Evolutionary conservation across 495 filamentous ascomycete species (phyloP), one percentile per base, ranked within the genome.

Genomic region (Xylaria nigripes): DNA sequence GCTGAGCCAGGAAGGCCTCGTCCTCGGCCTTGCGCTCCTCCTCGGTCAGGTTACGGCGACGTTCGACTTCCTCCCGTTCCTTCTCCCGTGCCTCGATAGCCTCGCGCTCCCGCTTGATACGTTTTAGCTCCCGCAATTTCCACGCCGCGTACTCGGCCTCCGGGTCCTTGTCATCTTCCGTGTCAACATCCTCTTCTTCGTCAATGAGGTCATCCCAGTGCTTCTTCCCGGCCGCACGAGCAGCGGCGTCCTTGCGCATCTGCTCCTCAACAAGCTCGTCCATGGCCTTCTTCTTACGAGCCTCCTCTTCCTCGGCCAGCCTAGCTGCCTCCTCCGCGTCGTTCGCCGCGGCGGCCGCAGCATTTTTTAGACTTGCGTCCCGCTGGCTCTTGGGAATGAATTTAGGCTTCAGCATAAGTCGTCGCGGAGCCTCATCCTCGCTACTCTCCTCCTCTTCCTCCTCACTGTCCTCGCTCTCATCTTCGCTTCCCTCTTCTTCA

Each of bases 11-110:
- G 65, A 83, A 90, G 50, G 79, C 85, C 48, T 82, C 76, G 63
- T 99, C 94, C 64, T 99, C 93, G 21, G 82, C 85, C 49, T 86
- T 83, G 29, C 94, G 81, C 70, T 96, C 89, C 57, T 92, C 89
- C 32, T 86, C 82, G 3, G 86, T 93, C 40, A 99, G 81, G 56
- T 90, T 90, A 40, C 89, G 81, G 44, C 93, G 77, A 13, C 91
- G 82, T 71, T 97, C 93, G 38, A 95, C 75, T 70, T 99, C 94
- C 49, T 87, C 94, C 40, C 83, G 79, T 69, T 95, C 90, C 61
- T 83, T 84, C 71, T 99, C 93, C 13, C 82, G 76, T 42, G 72
- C 74, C 67, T 96, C 91, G 62, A 99, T 89, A 2, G 83, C 81
- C 61, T 88, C 86, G 25, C 94, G 80, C 59, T 90, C 88, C 25